Conservation (phyloP, 2,329 filamentous ascomycete genomes). For the Clarireedia monteithiana region DNA sequence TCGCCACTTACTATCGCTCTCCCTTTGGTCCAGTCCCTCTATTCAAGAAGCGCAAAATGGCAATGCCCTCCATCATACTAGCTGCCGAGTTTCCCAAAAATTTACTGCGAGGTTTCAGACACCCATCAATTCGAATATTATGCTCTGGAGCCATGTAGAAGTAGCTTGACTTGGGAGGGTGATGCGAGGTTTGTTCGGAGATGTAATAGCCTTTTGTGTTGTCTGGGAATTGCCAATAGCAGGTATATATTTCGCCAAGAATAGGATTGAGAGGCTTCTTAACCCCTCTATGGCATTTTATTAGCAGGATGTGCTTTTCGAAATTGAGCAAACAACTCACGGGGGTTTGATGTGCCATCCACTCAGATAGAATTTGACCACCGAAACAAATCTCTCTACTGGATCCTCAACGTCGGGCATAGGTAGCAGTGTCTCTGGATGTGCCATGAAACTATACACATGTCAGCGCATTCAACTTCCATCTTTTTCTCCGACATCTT, state of each 20-base stretch:
- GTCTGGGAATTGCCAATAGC: conserved; percentile 90
- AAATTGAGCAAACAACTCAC: conserved; percentile 42
- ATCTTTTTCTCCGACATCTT: background rate
- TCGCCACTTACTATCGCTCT: conserved; percentile 58
- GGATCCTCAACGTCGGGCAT: conserved; percentile 87
- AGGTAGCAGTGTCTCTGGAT: conserved; percentile 87
- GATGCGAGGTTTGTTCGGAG: conserved; percentile 94
- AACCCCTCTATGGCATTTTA: conserved; percentile 58
- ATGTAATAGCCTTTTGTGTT: conserved; percentile 89
- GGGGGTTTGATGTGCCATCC: conserved; percentile 98
- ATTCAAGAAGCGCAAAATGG: conserved; percentile 76
- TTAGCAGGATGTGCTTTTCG: background rate
- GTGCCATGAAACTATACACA: conserved; percentile 84
- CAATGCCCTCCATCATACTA: conserved; percentile 96
- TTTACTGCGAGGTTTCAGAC: conserved; percentile 86
- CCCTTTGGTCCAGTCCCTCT: conserved; percentile 59
- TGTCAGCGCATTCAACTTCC: background rate
- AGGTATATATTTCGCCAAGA: conserved; percentile 87
- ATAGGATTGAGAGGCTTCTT: conserved; percentile 98
- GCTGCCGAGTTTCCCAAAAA: conserved; percentile 96
- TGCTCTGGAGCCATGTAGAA: conserved; percentile 97
- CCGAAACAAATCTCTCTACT: conserved; percentile 79
- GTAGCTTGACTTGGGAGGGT: conserved; percentile 97
- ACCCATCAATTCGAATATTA: conserved; percentile 90
- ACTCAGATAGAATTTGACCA: conserved; percentile 96